Base-by-base conservation (phyloP, 495 filamentous ascomycete species). In the Jackrogersella multiformis region DNA sequence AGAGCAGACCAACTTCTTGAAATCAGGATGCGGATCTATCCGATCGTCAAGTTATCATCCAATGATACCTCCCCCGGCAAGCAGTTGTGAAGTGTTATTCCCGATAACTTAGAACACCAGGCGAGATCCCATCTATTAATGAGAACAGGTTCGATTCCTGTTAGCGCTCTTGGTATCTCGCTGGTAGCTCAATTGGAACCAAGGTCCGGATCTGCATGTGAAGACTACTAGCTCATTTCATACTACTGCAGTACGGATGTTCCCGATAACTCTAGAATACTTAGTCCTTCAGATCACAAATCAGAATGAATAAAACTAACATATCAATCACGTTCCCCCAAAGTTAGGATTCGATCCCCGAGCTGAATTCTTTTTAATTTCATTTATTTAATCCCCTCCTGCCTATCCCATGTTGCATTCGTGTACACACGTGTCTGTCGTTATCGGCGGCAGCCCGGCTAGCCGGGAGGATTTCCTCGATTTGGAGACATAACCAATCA, bases 401-500 rank as follows among this genome's bases (percentile, higher is more conserved):
- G n/a, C n/a, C n/a, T n/a, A n/a, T n/a, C n/a, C n/a, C n/a, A n/a
- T n/a, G 12, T 23, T 10, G 13, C 34, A 63, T 41, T 51, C 64
- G 48, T 54, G 56, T 49, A 24, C 42, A 42, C 64, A 66, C 56
- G 64, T 66, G 56, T 51, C 21, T 18, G 36, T 21, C 13, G 38
- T 46, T 57, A n/a, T n/a, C n/a, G n/a, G n/a, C n/a, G 26, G 21
- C 39, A 28, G 60, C 24, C 63, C 55, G 15, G 54, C 4, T 20
- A 45, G 28, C 46, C 55, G 55, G 55, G 54, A 46, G 52, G 3
- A 44, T 44, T 26, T 52, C n/a, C 18, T 15, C 4, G 21, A 39
- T 34, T 41, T 12, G 36, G 35, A 56, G 15, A 26, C 21, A 34
- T 13, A 9, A 32, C 66, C 66, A 69, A 69, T 69, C 44, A 57